A percentile compares a stretch with the other conserved stretches of the same genome.
phyloP scores from a whole-genome alignment of 352 stramenopile species.

The Pythium scleroteichum region DNA sequence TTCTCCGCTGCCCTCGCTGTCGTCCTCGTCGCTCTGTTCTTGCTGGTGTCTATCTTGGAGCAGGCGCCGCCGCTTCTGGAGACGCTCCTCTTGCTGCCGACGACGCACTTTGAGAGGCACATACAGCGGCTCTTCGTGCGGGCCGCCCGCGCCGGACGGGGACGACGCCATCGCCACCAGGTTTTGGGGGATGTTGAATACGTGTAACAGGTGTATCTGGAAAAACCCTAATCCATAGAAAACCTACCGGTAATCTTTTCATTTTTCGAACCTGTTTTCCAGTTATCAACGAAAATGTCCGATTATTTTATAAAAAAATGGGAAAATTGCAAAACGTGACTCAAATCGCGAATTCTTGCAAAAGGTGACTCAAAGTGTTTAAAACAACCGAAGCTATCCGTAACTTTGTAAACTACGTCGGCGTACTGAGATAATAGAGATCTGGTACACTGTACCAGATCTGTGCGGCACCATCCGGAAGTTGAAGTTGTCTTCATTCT shows the following conservation, averaged over 20 bases:
- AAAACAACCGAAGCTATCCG: neutral
- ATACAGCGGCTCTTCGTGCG: slow-evolving; percentile 57
- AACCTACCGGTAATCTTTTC: too few species aligned
- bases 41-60: slow-evolving; percentile 56
- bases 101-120: slow-evolving; percentile 80
- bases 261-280: too few species aligned
- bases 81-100: slow-evolving; percentile 64
- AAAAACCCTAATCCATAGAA: too few species aligned
- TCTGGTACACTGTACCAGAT: slow-evolving; percentile 1
- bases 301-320: slow-evolving; percentile 3
- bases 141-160: neutral
- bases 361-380: slow-evolving; percentile 1
- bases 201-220: too few species aligned
- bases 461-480: neutral
- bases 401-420: neutral
- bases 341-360: neutral
- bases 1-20: slow-evolving; percentile 16
- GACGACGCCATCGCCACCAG: neutral
- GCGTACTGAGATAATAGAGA: neutral
- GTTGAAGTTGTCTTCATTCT: neutral
- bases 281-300: too few species aligned
- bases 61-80: slow-evolving; percentile 47
- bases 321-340: slow-evolving; percentile 11
- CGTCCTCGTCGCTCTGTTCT: slow-evolving; percentile 31
- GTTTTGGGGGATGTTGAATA: neutral